These are phyloP conservation scores for Boletus mariae DNA, from an alignment of 1,284 basidiomycete species.

Conservation along the genomic window DNA sequence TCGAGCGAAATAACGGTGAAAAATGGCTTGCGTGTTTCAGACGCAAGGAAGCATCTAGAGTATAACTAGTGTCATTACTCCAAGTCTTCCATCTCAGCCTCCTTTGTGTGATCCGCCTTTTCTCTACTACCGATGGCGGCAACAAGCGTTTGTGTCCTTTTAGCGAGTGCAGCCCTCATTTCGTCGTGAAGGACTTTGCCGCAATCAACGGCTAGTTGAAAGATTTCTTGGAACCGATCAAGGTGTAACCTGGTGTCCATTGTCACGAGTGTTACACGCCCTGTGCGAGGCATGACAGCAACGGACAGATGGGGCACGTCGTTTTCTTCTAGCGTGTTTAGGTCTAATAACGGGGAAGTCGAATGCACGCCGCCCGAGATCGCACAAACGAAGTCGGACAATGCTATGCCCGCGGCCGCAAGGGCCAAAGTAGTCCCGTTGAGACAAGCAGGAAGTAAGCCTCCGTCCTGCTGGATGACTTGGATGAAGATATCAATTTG, in stretches of 20 bases:
- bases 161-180: slow-evolving; percentile 75
- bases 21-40: slow-evolving; percentile 88
- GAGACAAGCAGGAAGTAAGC: slow-evolving; percentile 88
- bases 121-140: slow-evolving; percentile 39
- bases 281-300: slow-evolving; percentile 81
- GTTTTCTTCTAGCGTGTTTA: slow-evolving; percentile 85
- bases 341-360: slow-evolving; percentile 78
- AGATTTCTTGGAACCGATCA: slow-evolving; percentile 88
- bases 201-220: slow-evolving; percentile 76
- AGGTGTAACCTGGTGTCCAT: slow-evolving; percentile 95
- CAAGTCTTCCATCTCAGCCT: slow-evolving; percentile 32
- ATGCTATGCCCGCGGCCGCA: slow-evolving; percentile 85
- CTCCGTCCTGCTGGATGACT: slow-evolving; percentile 91
- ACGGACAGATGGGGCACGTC: slow-evolving; percentile 87
- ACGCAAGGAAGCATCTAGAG: slow-evolving; percentile 45
- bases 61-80: slow-evolving; percentile 14
- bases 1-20: slow-evolving; percentile 85
- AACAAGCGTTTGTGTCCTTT: slow-evolving; percentile 62
- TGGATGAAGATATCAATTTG: slow-evolving; percentile 94
- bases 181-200: slow-evolving; percentile 77
- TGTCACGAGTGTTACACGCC: slow-evolving; percentile 82
- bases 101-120: slow-evolving; percentile 24
- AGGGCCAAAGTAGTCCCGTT: slow-evolving; percentile 94
- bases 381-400: slow-evolving; percentile 88
- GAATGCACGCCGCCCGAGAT: slow-evolving; percentile 79